Base-by-base conservation (phyloP, 805 yeast species). In the Cyberlindnera mississippiensis region DNA sequence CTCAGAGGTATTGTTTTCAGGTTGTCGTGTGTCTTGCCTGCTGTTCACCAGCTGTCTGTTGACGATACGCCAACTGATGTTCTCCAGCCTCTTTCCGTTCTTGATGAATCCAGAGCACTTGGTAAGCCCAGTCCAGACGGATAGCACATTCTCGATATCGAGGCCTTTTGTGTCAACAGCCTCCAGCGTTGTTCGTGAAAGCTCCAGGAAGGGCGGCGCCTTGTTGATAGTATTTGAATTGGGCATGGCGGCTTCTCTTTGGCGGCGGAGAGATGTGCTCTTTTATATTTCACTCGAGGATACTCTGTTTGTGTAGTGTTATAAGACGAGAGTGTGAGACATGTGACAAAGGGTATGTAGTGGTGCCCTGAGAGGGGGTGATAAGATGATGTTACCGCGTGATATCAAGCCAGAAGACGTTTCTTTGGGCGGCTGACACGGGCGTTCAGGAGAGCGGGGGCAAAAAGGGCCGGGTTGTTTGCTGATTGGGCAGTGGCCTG, bases 81-180 rank as follows among this genome's bases (percentile, higher is more conserved):
- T 59, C 42, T 59, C 62, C 18, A 59, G 38, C 18, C 62, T 43
- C 42, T 55, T 57, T 11, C 62, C 62, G 39, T 54, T 52, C 38
- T 56, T 53, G 27, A 59, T 53, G 43, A 53, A 56, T 14, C 50
- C 53, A 8, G 62, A 58, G 31, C 62, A 58, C 37, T 54, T 58
- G 1, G 60, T 58, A 13, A 58, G 43, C 2, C 72, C 69, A 9
- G 71, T 65, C 71, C 73, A 68, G 18, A 69, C 61, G 3, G 68
- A 61, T 22, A 69, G 49, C 3, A 69, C 66, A 37, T 64, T 66
- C 40, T 67, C 70, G 29, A 69, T 54, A 32, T 68, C 68, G 11
- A 66, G 50, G 3, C 59, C 58, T 17, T 55, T 44, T 1, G 60
- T 53, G 35, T 55, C 60, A 29, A 55, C 46, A 18, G 30, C 45